phyloP scores from a whole-genome alignment of 1,139 yeast species.

The Nematodospora anomalae region DNA sequence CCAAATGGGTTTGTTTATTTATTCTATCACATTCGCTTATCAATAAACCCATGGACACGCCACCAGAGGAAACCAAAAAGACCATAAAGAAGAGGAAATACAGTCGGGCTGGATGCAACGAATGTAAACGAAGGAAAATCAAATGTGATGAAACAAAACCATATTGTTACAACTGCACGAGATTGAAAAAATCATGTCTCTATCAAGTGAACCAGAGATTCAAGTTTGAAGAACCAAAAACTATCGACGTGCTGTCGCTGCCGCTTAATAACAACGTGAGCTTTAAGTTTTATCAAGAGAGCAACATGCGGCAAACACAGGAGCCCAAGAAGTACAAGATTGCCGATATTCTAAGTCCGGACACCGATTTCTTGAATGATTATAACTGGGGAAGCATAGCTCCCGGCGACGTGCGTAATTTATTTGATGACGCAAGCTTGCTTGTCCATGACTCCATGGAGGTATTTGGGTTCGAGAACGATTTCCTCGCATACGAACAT shows the following conservation, averaged over 20 bases:
- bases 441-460: slow-evolving; percentile 46
- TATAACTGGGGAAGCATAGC: slow-evolving; percentile 13
- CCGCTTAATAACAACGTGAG: background rate
- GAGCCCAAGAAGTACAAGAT: slow-evolving; percentile 8
- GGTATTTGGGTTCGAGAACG: slow-evolving; percentile 5
- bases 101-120: slow-evolving; percentile 61
- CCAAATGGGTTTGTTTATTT: slow-evolving; percentile 1
- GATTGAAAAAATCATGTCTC: slow-evolving; percentile 48
- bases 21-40: background rate
- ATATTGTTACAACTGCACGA: slow-evolving; percentile 41
- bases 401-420: slow-evolving; percentile 20
- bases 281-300: slow-evolving; percentile 4
- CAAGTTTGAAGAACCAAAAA: slow-evolving; percentile 17
- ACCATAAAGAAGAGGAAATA: slow-evolving; percentile 46
- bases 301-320: background rate
- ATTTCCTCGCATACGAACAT: background rate
- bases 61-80: slow-evolving; percentile 6
- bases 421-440: slow-evolving; percentile 52
- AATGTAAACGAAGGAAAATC: slow-evolving; percentile 62
- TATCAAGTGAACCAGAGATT: slow-evolving; percentile 41
- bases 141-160: slow-evolving; percentile 46
- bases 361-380: slow-evolving; percentile 12
- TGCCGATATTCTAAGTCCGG: slow-evolving; percentile 28
- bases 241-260: background rate
- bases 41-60: slow-evolving; percentile 5